A percentile compares a stretch with the other conserved stretches of the same genome.
These are phyloP conservation scores for Tetrahymena thermophila DNA, from an alignment of 73 alveolate genomes.

Conservation along the genomic window DNA sequence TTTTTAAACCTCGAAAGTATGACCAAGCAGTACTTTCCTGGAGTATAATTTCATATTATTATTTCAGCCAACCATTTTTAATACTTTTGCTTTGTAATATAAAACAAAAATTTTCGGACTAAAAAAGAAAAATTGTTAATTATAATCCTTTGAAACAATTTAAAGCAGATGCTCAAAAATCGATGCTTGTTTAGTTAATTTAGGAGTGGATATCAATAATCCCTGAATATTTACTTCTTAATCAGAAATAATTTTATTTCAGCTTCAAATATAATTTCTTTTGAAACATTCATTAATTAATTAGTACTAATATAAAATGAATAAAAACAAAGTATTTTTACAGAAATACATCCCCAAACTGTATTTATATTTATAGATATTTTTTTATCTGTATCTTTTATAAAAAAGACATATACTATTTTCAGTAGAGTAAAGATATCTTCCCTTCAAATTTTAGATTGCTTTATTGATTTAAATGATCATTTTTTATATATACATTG, in stretches of 20 bases:
- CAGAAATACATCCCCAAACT: background rate
- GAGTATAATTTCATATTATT: background rate
- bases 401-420: background rate
- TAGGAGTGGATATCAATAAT: background rate
- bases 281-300: no score
- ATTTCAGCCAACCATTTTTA: background rate
- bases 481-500: no score
- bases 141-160: no score
- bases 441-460: background rate
- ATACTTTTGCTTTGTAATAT: no score
- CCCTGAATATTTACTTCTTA: no score
- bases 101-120: no score
- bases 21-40: background rate
- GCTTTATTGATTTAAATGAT: no score
- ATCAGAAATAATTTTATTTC: no score
- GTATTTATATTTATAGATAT: background rate
- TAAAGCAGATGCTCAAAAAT: no score
- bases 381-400: background rate
- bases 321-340: background rate
- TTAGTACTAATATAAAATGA: background rate
- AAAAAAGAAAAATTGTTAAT: no score
- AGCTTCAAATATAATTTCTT: no score
- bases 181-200: background rate
- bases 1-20: no score
- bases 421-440: background rate